phyloP scores from a whole-genome alignment of 306 rosid species.

The Pyrus communis region DNA sequence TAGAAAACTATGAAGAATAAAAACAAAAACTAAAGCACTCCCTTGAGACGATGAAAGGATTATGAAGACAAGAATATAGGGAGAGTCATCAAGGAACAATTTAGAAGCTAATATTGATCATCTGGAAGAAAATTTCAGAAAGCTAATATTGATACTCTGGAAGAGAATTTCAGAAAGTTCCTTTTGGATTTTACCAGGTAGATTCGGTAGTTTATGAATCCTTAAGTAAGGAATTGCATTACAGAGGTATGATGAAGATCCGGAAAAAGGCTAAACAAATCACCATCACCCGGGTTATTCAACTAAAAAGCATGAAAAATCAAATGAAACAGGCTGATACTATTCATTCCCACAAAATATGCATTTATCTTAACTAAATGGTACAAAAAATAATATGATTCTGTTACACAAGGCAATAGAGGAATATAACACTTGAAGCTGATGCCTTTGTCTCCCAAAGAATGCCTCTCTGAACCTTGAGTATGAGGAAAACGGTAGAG shows the following conservation, averaged over 20 bases:
- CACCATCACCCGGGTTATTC: background rate
- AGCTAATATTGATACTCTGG: too few species aligned
- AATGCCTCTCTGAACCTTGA: background rate
- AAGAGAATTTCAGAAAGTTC: background rate
- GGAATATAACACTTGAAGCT: background rate
- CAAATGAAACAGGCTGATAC: background rate
- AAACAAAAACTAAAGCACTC: background rate
- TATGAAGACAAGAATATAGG: background rate
- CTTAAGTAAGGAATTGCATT: background rate
- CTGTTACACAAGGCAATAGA: conserved; percentile 1
- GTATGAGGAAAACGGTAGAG: background rate
- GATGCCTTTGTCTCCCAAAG: background rate
- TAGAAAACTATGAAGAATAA: background rate
- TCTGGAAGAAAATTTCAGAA: background rate
- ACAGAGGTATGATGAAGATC: background rate
- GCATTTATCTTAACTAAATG: background rate
- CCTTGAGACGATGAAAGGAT: background rate
- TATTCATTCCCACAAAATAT: background rate
- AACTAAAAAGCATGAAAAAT: background rate
- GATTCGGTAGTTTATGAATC: background rate
- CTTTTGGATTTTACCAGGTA: background rate
- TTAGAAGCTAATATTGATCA: background rate
- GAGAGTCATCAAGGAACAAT: background rate
- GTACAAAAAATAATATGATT: background rate
- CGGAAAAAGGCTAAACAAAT: background rate